These are phyloP conservation scores for Cryptococcus sp. DNA, from an alignment of 1,284 basidiomycete genomes.

Conservation along the genomic window DNA sequence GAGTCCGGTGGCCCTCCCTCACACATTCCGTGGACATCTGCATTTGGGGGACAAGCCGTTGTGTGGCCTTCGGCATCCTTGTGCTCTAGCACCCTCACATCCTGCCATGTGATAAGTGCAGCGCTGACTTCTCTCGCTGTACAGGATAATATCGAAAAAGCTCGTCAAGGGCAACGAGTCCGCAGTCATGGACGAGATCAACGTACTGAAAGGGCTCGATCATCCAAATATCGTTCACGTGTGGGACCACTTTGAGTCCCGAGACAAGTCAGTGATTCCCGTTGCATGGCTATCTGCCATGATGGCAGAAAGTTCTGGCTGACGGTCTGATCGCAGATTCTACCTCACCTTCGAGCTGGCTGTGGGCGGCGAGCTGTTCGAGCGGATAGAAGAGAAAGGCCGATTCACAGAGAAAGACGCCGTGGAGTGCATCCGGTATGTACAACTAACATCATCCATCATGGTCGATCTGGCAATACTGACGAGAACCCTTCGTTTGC, in stretches of 20 bases:
- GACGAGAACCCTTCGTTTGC: background rate
- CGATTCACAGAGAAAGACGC: constrained; percentile 91
- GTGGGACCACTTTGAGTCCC: constrained; percentile 71
- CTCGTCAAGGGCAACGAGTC: constrained; percentile 84
- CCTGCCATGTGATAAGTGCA: background rate
- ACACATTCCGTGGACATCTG: background rate
- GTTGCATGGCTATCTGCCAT: background rate
- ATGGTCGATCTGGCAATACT: background rate
- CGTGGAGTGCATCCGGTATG: constrained; percentile 67
- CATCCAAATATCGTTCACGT: constrained; percentile 81
- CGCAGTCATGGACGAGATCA: constrained; percentile 86
- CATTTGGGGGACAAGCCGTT: background rate
- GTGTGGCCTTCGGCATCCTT: background rate
- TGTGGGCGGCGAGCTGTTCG: constrained; percentile 84
- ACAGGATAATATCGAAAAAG: constrained; percentile 85
- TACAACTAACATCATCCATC: constrained; percentile 19
- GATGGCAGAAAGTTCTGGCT: too few species aligned
- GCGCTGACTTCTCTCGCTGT: background rate
- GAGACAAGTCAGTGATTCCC: constrained; percentile 61
- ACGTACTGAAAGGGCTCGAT: constrained; percentile 79
- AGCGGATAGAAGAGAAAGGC: constrained; percentile 75
- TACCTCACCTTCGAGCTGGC: constrained; percentile 91
- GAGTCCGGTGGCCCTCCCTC: constrained; percentile 15
- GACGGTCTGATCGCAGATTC: constrained; percentile 56
- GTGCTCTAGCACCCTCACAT: background rate